phyloP scores from a whole-genome alignment of 2,329 filamentous ascomycete genomes.

The Pyrenochaeta sp. region DNA sequence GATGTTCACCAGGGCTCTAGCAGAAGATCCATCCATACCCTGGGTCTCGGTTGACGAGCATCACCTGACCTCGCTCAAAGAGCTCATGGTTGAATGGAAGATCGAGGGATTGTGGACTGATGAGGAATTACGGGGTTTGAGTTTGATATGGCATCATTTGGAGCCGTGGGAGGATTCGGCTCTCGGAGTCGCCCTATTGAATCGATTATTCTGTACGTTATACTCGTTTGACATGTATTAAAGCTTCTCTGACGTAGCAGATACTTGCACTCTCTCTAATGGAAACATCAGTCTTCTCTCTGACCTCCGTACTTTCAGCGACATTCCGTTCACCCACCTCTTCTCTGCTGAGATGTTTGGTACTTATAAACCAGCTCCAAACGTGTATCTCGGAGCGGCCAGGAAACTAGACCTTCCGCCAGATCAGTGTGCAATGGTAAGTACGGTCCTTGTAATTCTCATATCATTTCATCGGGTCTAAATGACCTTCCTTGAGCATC shows the following conservation, averaged over 20 bases:
- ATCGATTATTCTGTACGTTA: slow-evolving; percentile 55
- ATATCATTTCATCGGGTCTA: too few relatives aligned
- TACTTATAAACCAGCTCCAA: slow-evolving; percentile 76
- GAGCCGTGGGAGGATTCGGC: slow-evolving; percentile 73
- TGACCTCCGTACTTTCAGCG: slow-evolving; percentile 68
- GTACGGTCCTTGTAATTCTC: too few relatives aligned
- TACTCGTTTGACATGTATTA: neutral
- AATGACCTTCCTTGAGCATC: too few relatives aligned
- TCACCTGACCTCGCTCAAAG: slow-evolving; percentile 68
- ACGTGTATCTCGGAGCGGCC: slow-evolving; percentile 74
- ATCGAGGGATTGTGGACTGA: slow-evolving; percentile 67
- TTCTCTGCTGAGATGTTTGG: slow-evolving; percentile 75
- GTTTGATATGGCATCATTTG: slow-evolving; percentile 76
- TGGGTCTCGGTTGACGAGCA: slow-evolving; percentile 80
- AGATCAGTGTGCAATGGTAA: slow-evolving; percentile 74
- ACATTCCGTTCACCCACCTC: slow-evolving; percentile 69
- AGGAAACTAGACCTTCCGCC: slow-evolving; percentile 65
- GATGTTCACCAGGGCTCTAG: slow-evolving; percentile 65
- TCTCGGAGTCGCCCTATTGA: slow-evolving; percentile 65
- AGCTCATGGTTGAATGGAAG: slow-evolving; percentile 65
- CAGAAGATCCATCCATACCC: slow-evolving; percentile 51
- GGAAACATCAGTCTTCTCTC: slow-evolving; percentile 73
- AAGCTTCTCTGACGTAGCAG: slow-evolving; percentile 3
- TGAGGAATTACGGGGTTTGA: slow-evolving; percentile 52
- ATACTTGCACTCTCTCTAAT: slow-evolving; percentile 76